These are phyloP conservation scores for Pseudofabraea citricarpa DNA, from an alignment of 2,329 filamentous ascomycete species.

Conservation along the genomic window DNA sequence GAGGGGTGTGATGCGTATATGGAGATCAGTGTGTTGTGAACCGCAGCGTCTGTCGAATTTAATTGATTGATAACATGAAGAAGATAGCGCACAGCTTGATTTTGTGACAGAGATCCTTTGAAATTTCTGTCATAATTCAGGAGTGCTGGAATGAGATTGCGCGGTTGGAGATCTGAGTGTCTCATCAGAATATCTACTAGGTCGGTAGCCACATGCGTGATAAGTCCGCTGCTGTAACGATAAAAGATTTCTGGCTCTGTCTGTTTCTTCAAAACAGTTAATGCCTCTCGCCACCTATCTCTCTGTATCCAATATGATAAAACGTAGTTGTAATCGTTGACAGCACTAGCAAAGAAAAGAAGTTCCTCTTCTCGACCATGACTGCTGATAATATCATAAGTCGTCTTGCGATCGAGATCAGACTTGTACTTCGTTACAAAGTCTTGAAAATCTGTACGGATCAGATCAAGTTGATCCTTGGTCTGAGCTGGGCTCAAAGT, in stretches of 20 bases:
- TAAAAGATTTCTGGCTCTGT: constrained; percentile 92
- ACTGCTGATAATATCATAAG: constrained; percentile 92
- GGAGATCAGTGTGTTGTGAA: constrained; percentile 95
- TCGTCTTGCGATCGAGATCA: constrained; percentile 86
- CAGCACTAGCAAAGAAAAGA: constrained; percentile 80
- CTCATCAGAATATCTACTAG: constrained; percentile 95
- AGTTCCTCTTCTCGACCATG: constrained; percentile 93
- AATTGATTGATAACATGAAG: constrained; percentile 89
- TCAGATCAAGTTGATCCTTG: constrained; percentile 62
- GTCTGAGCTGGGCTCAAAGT: constrained; percentile 66
- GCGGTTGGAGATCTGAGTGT: constrained; percentile 76
- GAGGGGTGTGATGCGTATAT: constrained; percentile 88
- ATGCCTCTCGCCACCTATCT: constrained; percentile 83
- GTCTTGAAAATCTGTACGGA: constrained; percentile 78
- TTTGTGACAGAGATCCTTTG: constrained; percentile 63
- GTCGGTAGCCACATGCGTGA: constrained; percentile 80
- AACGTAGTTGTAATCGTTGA: constrained; percentile 92
- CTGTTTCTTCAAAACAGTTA: constrained; percentile 88
- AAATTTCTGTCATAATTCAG: constrained; percentile 87
- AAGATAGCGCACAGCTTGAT: constrained; percentile 91
- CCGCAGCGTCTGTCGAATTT: constrained; percentile 73
- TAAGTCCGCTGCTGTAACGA: constrained; percentile 93
- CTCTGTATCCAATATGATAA: constrained; percentile 96
- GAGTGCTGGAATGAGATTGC: constrained; percentile 86
- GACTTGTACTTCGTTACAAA: constrained; percentile 81